Evolutionary conservation across 2,329 filamentous ascomycete species (phyloP).

Genomic region (Setomelanomma holmii): DNA sequence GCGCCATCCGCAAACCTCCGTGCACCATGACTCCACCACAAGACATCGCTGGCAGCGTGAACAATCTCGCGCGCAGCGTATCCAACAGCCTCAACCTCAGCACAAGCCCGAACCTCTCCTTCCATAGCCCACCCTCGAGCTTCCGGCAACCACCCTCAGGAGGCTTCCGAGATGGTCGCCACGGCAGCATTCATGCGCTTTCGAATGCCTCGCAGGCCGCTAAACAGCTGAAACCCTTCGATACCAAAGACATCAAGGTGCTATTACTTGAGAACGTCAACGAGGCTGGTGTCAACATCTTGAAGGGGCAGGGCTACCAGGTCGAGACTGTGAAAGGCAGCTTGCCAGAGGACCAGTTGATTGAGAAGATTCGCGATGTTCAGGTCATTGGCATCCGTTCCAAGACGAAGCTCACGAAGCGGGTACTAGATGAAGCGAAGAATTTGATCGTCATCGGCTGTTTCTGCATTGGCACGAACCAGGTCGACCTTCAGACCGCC

Average conservation of each 20-base stretch:
- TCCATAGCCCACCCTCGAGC: conserved; percentile 75
- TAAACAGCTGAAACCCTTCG: conserved; percentile 93
- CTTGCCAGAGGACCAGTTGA: conserved; percentile 88
- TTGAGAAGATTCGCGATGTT: conserved; percentile 97
- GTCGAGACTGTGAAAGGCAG: conserved; percentile 91
- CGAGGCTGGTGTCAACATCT: conserved; percentile 81
- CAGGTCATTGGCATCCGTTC: conserved; percentile 98
- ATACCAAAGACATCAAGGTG: conserved; percentile 95
- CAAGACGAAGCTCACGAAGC: conserved; percentile 91
- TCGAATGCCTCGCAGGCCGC: conserved; percentile 48
- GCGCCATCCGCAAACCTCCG: conserved; percentile 27
- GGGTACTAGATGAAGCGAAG: conserved; percentile 85
- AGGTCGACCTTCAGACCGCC: conserved; percentile 85
- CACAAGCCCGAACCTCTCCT: conserved; percentile 75
- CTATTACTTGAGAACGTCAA: conserved; percentile 96
- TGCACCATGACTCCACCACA: conserved; percentile 45
- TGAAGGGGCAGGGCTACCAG: conserved; percentile 89
- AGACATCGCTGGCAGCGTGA: conserved; percentile 43
- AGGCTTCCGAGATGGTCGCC: conserved; percentile 46
- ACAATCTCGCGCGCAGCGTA: conserved; percentile 53
- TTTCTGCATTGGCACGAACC: conserved; percentile 99
- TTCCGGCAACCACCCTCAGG: conserved; percentile 48
- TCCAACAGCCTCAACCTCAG: conserved; percentile 72
- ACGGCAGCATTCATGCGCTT: conserved; percentile 32
- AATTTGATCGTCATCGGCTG: conserved; percentile 96